A percentile compares a stretch with the other conserved stretches of the same genome.
Conservation (phyloP, 441 rosid species). For the Gossypium laxum region DNA sequence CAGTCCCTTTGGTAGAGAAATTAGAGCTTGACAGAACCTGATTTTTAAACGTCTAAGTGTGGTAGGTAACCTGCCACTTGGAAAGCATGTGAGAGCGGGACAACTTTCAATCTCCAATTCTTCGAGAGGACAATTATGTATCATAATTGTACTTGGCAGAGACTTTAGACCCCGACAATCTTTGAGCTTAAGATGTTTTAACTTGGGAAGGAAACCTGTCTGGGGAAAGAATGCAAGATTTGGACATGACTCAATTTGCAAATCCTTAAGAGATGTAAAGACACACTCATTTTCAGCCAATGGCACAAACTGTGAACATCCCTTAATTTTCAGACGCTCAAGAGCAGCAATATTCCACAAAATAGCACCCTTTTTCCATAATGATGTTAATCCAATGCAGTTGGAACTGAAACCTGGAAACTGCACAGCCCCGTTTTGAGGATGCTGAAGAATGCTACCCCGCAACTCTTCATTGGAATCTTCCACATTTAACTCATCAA, state of each 20-base stretch:
- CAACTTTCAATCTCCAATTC: slow-evolving; percentile 11
- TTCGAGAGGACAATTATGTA: slow-evolving; percentile 6
- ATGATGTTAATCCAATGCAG: slow-evolving; percentile 2
- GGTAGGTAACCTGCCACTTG: background rate
- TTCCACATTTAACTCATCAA: slow-evolving; percentile 11
- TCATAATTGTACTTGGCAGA: background rate
- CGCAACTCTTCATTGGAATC: slow-evolving; percentile 1
- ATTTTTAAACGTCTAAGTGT: slow-evolving; percentile 1
- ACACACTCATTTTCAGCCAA: background rate
- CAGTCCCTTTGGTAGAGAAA: slow-evolving; percentile 15
- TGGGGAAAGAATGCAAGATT: slow-evolving; percentile 1
- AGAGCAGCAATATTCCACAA: background rate
- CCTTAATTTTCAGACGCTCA: slow-evolving; percentile 4
- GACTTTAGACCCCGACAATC: background rate
- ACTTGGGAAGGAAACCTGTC: background rate
- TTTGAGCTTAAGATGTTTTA: slow-evolving; percentile 6
- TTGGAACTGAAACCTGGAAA: slow-evolving; percentile 1
- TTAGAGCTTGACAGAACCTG: background rate
- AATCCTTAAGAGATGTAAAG: background rate
- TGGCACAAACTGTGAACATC: background rate
- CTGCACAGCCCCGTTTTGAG: background rate
- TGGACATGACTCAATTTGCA: slow-evolving; percentile 5
- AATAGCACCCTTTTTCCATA: background rate
- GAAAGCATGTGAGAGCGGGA: slow-evolving; percentile 1
- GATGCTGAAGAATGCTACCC: background rate